phyloP scores from a whole-genome alignment of 108 stramenopile genomes.

The Craspedostauros australis region DNA sequence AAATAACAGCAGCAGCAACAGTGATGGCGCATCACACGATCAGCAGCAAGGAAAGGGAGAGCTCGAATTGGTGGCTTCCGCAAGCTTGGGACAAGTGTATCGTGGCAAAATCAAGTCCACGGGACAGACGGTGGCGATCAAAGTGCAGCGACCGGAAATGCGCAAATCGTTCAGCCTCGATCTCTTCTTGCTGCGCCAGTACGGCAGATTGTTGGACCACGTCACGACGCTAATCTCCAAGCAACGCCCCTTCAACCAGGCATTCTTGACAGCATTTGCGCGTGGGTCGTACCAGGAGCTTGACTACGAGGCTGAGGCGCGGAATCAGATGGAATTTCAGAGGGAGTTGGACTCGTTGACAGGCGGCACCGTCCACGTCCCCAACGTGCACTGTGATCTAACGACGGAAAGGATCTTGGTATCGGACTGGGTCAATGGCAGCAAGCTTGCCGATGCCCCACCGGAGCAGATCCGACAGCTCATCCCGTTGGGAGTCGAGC shows the following conservation, averaged over 20 bases:
- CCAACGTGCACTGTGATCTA: slow-evolving; percentile 71
- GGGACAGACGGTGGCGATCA: slow-evolving; percentile 63
- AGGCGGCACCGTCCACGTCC: slow-evolving; percentile 85
- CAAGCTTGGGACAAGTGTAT: slow-evolving; percentile 83
- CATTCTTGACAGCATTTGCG: slow-evolving; percentile 40
- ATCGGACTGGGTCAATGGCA: slow-evolving; percentile 91
- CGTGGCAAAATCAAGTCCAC: slow-evolving; percentile 26
- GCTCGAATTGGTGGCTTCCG: slow-evolving; percentile 74
- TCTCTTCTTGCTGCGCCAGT: slow-evolving; percentile 58
- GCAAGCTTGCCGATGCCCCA: slow-evolving; percentile 54
- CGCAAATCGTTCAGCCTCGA: slow-evolving; percentile 67
- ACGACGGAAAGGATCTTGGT: slow-evolving; percentile 80
- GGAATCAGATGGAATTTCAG: slow-evolving; percentile 74
- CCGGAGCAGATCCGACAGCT: slow-evolving; percentile 50
- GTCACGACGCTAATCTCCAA: slow-evolving; percentile 58
- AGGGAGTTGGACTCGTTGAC: slow-evolving; percentile 56
- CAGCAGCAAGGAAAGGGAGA: too few relatives aligned
- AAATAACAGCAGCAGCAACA: neutral
- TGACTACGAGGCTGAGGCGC: slow-evolving; percentile 90
- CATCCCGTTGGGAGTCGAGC: slow-evolving; percentile 81
- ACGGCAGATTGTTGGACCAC: slow-evolving; percentile 48
- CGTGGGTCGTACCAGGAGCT: slow-evolving; percentile 84
- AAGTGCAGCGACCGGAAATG: slow-evolving; percentile 86
- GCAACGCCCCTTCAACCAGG: slow-evolving; percentile 42
- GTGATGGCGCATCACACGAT: slow-evolving; percentile 10